These are phyloP conservation scores for Achaetomium macrosporum DNA, from an alignment of 2,329 filamentous ascomycete genomes.

Conservation along the genomic window DNA sequence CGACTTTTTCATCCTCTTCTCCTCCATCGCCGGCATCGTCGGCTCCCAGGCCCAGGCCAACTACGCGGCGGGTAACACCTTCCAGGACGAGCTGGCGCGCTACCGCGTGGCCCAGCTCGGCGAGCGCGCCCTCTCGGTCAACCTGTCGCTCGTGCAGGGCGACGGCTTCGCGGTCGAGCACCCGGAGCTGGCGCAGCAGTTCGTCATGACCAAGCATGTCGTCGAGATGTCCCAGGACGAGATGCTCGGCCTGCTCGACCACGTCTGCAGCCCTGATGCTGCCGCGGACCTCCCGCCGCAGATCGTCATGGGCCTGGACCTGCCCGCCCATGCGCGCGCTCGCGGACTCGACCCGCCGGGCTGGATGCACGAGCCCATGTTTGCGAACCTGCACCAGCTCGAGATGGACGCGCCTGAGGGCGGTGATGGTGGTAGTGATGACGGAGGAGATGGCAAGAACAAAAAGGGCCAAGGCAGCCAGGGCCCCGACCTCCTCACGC, in stretches of 20 bases:
- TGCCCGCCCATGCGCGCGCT: not conserved
- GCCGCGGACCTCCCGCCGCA: not conserved
- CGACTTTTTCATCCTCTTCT: conserved; percentile 7
- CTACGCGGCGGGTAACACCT: conserved; percentile 9
- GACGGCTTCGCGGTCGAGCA: not conserved
- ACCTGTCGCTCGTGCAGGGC: not conserved
- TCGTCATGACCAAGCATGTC: not conserved
- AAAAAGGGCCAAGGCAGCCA: not conserved
- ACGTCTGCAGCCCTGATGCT: not conserved
- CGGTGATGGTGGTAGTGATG: not conserved
- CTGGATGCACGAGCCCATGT: not conserved
- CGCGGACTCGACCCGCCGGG: not conserved
- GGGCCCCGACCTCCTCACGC: not conserved
- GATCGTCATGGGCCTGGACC: not conserved
- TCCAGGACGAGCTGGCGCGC: not conserved
- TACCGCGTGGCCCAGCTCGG: not conserved
- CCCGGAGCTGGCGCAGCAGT: not conserved
- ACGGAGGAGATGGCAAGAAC: not conserved
- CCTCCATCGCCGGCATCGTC: not conserved
- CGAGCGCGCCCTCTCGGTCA: not conserved
- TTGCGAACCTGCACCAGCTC: not conserved
- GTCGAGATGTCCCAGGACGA: not conserved
- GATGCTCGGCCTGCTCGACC: not conserved
- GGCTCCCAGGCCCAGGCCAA: not conserved
- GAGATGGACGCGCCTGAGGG: not conserved